Base-by-base conservation (phyloP, 176 grass and related monocot species). In the Paspalum notatum region DNA sequence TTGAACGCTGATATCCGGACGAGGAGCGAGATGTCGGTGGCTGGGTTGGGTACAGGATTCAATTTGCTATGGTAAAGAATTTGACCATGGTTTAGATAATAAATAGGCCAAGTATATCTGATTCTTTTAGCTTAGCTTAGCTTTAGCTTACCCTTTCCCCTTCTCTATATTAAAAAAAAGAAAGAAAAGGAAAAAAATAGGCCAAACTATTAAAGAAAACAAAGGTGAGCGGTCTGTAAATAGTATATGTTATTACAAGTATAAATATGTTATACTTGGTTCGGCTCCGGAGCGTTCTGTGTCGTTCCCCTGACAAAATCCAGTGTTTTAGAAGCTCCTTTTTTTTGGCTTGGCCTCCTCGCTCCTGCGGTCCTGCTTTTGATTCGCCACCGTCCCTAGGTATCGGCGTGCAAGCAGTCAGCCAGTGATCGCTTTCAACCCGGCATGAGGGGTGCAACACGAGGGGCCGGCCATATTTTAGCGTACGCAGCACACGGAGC, bases 81-180 rank as follows among this genome's bases (percentile, higher is more conserved):
- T 60, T 81, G 53, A 78, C 70, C 59, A 78, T 86, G 83, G 87
- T 57, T 24, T 52, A 92, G 79, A 77, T 50, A 86, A 88, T 90
- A 81, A 74, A 92, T 81, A 87, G 83, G 79, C 13, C 37, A 91
- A 69, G 44, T 62, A 38, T 16, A 74, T 70, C 57, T 66, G 46
- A 93, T 97, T 97, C 83, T 84, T 91, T 89, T 86, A 85, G 73
- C 60, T 21, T 85, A 70, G 79, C 55, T 73, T 85, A 54, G 55
- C 7, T 57, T 84, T 3, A 9, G 5, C 32, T 32, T 32, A 32
- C 32, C 32, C 3, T 32, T 66, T 27, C 22, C 46, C n/a, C 14
- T 75, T 45, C 39, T 55, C 7, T 38, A 57, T 68, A 56, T 32
- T 32, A 32, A 32, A 32, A 38, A 18, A 71, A 71, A 86, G 2